Evolutionary conservation across 2,329 filamentous ascomycete genomes (phyloP).

Genomic region (Pyrenophora seminiperda): DNA sequence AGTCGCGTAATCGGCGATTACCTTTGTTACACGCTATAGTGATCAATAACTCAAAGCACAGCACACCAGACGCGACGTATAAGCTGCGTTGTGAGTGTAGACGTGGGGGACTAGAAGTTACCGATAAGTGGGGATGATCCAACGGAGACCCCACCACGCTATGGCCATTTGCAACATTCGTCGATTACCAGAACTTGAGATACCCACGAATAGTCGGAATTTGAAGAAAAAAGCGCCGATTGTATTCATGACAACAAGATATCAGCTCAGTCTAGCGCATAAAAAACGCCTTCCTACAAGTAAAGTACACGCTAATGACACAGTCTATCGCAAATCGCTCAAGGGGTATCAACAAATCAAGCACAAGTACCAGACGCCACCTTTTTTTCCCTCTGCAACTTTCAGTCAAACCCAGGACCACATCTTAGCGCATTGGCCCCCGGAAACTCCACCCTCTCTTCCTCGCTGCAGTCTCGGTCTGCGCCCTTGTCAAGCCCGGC

Average conservation of each 20-base stretch:
- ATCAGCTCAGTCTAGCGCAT: not conserved
- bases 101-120: not conserved
- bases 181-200: no score
- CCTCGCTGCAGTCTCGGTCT: constrained; percentile 16
- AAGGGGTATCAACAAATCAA: constrained; percentile 3
- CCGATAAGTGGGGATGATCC: constrained; percentile 9
- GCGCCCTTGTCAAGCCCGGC: constrained; percentile 9
- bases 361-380: not conserved
- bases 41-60: not conserved
- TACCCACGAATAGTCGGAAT: no score
- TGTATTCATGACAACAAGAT: not conserved
- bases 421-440: not conserved
- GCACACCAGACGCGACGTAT: no score
- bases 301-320: not conserved
- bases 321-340: constrained; percentile 5
- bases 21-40: not conserved
- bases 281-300: not conserved
- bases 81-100: not conserved
- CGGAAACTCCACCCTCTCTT: constrained; percentile 27
- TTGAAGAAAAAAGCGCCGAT: not conserved
- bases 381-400: not conserved
- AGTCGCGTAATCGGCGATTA: not conserved
- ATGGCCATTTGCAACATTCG: not conserved
- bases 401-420: no score
- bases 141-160: constrained; percentile 8